Evolutionary conservation across 1,284 basidiomycete genomes (phyloP).

Genomic region (Hypsizygus ulmarius): DNA sequence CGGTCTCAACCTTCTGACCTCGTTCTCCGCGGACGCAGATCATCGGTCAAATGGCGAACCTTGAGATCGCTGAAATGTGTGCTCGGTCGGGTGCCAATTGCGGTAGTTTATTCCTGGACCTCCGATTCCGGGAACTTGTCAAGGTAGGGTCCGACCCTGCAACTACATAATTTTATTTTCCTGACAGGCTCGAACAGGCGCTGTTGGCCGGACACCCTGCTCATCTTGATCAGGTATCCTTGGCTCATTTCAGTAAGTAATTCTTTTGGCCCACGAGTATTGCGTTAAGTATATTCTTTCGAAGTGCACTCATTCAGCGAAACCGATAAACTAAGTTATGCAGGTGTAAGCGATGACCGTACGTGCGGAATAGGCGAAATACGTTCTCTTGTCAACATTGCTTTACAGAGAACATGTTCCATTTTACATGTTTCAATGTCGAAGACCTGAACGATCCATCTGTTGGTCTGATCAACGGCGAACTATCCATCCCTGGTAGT

Average conservation of each 20-base stretch:
- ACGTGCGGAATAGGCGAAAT: slow-evolving; percentile 21
- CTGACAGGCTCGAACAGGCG: slow-evolving; percentile 24
- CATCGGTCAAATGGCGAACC: slow-evolving; percentile 66
- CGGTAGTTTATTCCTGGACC: slow-evolving; percentile 78
- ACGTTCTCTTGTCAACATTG: slow-evolving; percentile 12
- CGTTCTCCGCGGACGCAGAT: slow-evolving; percentile 37
- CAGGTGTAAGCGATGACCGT: slow-evolving; percentile 72
- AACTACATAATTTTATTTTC: neutral
- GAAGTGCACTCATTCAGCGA: slow-evolving; percentile 78
- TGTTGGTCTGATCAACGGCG: slow-evolving; percentile 74
- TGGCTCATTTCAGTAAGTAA: slow-evolving; percentile 69
- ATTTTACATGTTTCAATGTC: slow-evolving; percentile 80
- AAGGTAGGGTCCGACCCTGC: slow-evolving; percentile 36
- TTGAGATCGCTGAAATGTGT: slow-evolving; percentile 84
- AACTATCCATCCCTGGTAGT: slow-evolving; percentile 75
- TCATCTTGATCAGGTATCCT: slow-evolving; percentile 72
- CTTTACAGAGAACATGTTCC: slow-evolving; percentile 68
- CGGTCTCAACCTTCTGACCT: slow-evolving; percentile 9
- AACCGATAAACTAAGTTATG: slow-evolving; percentile 77
- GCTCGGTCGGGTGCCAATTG: slow-evolving; percentile 80
- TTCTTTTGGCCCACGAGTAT: slow-evolving; percentile 1
- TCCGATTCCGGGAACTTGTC: slow-evolving; percentile 77
- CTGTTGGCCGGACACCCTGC: slow-evolving; percentile 71
- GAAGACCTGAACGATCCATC: slow-evolving; percentile 72
- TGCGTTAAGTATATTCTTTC: slow-evolving; percentile 8